phyloP scores from a whole-genome alignment of 306 rosid species.

The Rosa lucieae region DNA sequence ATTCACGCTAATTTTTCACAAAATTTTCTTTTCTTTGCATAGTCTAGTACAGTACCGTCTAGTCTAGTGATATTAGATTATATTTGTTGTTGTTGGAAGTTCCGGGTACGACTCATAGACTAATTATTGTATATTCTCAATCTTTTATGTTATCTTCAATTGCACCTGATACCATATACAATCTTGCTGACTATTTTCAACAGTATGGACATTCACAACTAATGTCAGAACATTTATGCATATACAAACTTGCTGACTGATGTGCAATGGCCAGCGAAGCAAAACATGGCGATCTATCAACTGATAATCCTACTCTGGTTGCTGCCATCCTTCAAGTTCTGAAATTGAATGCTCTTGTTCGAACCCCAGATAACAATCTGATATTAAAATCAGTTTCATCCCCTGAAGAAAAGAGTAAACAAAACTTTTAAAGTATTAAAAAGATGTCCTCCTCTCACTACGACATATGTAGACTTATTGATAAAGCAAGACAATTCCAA shows the following conservation, averaged over 20 bases:
- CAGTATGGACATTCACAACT: background rate
- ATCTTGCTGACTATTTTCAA: background rate
- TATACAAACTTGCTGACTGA: background rate
- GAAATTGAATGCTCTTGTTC: conserved; percentile 74
- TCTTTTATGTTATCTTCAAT: too few relatives aligned
- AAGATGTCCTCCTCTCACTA: background rate
- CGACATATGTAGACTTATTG: background rate
- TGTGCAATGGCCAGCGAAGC: background rate
- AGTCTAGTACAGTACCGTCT: too few relatives aligned
- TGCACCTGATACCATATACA: background rate
- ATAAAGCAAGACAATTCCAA: background rate
- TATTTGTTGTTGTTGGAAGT: background rate
- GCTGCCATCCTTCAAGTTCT: conserved; percentile 14
- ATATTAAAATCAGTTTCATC: conserved; percentile 66
- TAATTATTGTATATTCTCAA: too few relatives aligned
- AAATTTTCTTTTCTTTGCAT: too few relatives aligned
- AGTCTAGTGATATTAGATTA: too few relatives aligned
- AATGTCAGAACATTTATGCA: background rate
- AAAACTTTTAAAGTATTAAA: background rate
- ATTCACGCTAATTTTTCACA: background rate
- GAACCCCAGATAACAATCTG: conserved; percentile 91
- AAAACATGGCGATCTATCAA: background rate
- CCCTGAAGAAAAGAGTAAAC: conserved; percentile 43
- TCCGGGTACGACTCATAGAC: background rate
- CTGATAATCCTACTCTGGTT: background rate